These are phyloP conservation scores for Pythium guiyangense DNA, from an alignment of 352 stramenopile species.

Conservation along the genomic window DNA sequence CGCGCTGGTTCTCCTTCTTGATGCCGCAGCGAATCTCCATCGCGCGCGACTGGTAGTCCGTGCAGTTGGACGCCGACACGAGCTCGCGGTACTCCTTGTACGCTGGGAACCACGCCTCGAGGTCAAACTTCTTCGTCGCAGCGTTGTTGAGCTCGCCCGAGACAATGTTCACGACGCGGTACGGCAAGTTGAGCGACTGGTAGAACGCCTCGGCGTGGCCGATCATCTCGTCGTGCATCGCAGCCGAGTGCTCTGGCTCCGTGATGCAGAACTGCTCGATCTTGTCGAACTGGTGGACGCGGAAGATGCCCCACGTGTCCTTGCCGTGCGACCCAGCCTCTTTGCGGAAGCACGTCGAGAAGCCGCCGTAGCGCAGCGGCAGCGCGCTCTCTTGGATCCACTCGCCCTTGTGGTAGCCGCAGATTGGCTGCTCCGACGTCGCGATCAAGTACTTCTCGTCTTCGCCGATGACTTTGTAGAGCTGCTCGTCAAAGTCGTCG, in stretches of 20 bases:
- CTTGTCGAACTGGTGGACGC: conserved; percentile 99
- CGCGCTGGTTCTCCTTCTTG: conserved; percentile 93
- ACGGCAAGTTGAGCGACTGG: conserved; percentile 96
- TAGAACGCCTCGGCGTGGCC: conserved; percentile 97
- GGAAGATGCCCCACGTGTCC: conserved; percentile 99
- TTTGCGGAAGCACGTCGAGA: conserved; percentile 99
- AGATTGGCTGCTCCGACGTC: conserved; percentile 99
- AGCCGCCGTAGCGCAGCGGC: conserved; percentile 89
- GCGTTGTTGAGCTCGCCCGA: conserved; percentile 98
- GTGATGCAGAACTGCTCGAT: conserved; percentile 99
- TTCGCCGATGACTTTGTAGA: conserved; percentile 98
- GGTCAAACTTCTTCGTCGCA: conserved; percentile 99
- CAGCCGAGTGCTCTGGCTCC: conserved; percentile 89
- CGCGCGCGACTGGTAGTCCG: conserved; percentile 95
- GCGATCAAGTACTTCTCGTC: conserved; percentile 99
- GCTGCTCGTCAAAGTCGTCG: conserved; percentile 99
- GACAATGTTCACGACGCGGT: conserved; percentile 99
- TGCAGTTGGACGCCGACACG: conserved; percentile 99
- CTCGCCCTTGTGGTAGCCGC: conserved; percentile 96
- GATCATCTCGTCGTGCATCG: conserved; percentile 93
- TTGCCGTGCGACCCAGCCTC: conserved; percentile 98
- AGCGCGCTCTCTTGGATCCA: conserved; percentile 84
- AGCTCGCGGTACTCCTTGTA: conserved; percentile 98
- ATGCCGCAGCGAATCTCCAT: conserved; percentile 97
- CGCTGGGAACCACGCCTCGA: conserved; percentile 99